A percentile compares a stretch with the other conserved stretches of the same genome.
These are phyloP conservation scores for Diaporthe amygdali DNA, from an alignment of 2,329 filamentous ascomycete genomes.

Conservation along the genomic window DNA sequence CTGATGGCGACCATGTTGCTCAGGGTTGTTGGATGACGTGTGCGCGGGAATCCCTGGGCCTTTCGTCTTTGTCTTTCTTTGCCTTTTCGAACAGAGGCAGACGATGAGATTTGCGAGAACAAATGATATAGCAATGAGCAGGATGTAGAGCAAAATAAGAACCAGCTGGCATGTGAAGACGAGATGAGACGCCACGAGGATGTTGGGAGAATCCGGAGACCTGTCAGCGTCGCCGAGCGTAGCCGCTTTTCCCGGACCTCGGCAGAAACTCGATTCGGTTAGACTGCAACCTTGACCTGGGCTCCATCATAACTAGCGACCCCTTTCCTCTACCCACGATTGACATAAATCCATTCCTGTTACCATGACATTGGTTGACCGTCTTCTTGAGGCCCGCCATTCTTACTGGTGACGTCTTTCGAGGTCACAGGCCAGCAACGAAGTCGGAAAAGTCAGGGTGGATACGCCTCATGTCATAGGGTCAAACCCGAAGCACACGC, in stretches of 20 bases:
- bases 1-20: conserved; percentile 34
- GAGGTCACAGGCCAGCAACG: neutral
- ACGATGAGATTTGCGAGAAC: neutral
- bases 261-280: neutral
- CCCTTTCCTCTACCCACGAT: neutral
- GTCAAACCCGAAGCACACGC: neutral
- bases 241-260: conserved; percentile 16
- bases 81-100: neutral
- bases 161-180: conserved; percentile 8
- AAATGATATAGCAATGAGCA: neutral
- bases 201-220: neutral
- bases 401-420: neutral
- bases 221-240: conserved; percentile 8
- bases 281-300: neutral
- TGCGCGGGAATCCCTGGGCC: neutral
- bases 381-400: neutral
- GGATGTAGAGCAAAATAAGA: neutral
- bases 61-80: neutral
- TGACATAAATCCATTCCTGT: neutral
- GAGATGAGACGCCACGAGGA: neutral
- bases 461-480: neutral
- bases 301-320: neutral
- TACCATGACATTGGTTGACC: neutral
- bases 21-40: neutral
- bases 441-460: neutral